Evolutionary conservation across 1,139 yeast genomes (phyloP).

Genomic region (Suzukiozyma palmioleophila): DNA sequence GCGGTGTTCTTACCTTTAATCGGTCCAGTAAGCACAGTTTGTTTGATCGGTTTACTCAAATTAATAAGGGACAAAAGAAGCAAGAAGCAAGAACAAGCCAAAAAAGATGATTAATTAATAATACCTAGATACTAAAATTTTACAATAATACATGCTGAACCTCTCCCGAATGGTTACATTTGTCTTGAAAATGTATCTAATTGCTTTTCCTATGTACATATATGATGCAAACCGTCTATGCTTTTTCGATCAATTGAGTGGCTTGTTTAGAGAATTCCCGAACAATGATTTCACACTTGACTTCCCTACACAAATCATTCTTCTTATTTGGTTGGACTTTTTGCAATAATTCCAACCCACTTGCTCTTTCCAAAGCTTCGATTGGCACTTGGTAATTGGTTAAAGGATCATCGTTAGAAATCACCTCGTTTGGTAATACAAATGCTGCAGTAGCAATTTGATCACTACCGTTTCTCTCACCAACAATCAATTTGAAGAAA

Average conservation of each 20-base stretch:
- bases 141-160: no score
- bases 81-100: slow-evolving; percentile 3
- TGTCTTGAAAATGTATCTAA: no score
- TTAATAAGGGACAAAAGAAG: slow-evolving; percentile 19
- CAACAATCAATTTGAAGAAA: slow-evolving; percentile 85
- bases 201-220: no score
- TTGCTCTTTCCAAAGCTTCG: slow-evolving; percentile 79
- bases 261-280: slow-evolving; percentile 66
- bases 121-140: no score
- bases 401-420: slow-evolving; percentile 67
- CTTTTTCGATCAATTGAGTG: slow-evolving; percentile 2
- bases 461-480: slow-evolving; percentile 54
- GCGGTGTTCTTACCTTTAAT: slow-evolving; percentile 88
- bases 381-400: slow-evolving; percentile 80
- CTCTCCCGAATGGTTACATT: no score
- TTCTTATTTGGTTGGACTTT: slow-evolving; percentile 58
- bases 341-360: slow-evolving; percentile 79
- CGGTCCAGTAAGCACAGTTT: slow-evolving; percentile 80
- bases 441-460: slow-evolving; percentile 82
- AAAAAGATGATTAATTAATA: not conserved
- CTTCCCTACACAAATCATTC: slow-evolving; percentile 73
- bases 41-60: slow-evolving; percentile 50
- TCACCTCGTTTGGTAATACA: slow-evolving; percentile 81
- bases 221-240: not conserved
- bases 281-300: slow-evolving; percentile 75